These are phyloP conservation scores for Rhododendron ferrugineum DNA, from an alignment of 148 eudicot genomes.

Conservation along the genomic window DNA sequence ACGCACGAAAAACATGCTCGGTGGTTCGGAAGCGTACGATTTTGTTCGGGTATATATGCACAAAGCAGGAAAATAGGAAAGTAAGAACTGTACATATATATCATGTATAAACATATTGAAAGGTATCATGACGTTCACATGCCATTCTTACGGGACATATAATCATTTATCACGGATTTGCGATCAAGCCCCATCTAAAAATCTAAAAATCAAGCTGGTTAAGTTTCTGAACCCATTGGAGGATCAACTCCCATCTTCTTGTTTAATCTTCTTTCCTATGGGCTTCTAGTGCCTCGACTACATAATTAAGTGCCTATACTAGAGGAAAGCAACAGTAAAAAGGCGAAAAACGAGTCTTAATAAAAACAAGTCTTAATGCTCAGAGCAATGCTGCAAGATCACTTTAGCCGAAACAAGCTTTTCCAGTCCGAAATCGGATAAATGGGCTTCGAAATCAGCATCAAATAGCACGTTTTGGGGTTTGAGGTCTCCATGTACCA, in stretches of 20 bases:
- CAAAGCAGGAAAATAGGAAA: not conserved
- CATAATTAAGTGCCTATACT: not conserved
- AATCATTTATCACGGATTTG: not conserved
- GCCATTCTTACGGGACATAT: not conserved
- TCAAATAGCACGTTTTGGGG: constrained; percentile 63
- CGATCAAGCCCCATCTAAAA: not conserved
- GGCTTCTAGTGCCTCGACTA: not conserved
- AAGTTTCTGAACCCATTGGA: not conserved
- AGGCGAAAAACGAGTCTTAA: not conserved
- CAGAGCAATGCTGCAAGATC: not conserved
- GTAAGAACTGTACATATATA: not conserved
- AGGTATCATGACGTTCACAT: not conserved
- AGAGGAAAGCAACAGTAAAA: not conserved
- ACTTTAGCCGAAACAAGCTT: constrained; percentile 20
- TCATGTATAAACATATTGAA: not conserved
- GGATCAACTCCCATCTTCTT: not conserved
- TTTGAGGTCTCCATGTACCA: constrained; percentile 56
- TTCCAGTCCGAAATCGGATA: constrained; percentile 59
- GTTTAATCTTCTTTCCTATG: not conserved
- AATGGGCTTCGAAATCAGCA: constrained; percentile 70
- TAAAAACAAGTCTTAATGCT: not conserved
- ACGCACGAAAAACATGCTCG: no score
- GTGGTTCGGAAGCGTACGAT: no score
- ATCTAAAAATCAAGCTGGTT: not conserved
- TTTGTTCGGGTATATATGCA: no score